Conservation (phyloP, 345 rosid species). For the Eucalyptus regnans region DNA sequence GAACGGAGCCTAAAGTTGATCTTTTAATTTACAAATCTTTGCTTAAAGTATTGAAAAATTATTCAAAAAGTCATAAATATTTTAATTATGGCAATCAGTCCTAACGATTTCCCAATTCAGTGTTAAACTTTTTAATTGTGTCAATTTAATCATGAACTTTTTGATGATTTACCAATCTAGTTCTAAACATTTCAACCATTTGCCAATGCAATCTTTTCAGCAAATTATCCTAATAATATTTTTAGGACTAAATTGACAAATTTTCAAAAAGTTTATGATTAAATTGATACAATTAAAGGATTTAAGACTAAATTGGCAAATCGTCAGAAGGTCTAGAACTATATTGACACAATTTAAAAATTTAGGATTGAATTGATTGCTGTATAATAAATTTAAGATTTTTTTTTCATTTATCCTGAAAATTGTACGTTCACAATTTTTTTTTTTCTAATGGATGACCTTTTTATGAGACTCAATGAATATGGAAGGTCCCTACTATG, state of each 20-base stretch:
- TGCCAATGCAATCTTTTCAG: neutral
- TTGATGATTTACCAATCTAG: no score
- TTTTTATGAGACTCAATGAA: neutral
- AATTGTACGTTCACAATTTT: neutral
- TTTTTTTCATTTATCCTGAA: neutral
- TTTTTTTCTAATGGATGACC: neutral
- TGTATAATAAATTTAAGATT: no score
- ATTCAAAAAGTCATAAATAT: neutral
- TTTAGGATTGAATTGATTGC: fast-evolving
- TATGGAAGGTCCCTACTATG: neutral
- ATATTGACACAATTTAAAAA: no score
- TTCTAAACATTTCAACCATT: no score
- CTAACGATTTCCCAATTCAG: neutral
- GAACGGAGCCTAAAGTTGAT: no score
- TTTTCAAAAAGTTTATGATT: no score
- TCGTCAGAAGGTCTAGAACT: no score
- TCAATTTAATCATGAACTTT: neutral
- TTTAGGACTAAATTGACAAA: neutral
- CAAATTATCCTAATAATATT: no score
- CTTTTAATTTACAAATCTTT: neutral
- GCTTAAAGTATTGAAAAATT: neutral
- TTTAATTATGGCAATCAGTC: neutral
- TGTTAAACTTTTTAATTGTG: no score
- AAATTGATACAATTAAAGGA: neutral
- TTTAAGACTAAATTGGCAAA: neutral